These are phyloP conservation scores for Vigna mungo DNA, from an alignment of 306 rosid species.

Conservation along the genomic window DNA sequence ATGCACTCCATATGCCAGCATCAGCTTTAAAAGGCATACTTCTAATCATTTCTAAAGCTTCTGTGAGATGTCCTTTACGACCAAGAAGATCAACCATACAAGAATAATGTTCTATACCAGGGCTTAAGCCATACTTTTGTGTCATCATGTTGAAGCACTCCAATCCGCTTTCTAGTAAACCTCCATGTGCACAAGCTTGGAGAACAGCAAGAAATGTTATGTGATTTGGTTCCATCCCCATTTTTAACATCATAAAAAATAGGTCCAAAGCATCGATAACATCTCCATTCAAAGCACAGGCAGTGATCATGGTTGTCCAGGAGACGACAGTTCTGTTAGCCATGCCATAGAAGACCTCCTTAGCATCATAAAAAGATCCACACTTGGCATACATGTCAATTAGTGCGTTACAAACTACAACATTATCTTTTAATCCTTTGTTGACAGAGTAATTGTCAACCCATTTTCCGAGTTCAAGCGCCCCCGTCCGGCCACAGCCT, in stretches of 20 bases:
- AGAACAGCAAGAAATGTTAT: conserved; percentile 74
- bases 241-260: conserved; percentile 56
- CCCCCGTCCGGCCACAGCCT: conserved; percentile 65
- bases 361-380: conserved; percentile 62
- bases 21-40: conserved; percentile 67
- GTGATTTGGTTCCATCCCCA: conserved; percentile 64
- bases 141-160: conserved; percentile 62
- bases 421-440: conserved; percentile 55
- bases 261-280: conserved; percentile 63
- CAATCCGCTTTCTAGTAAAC: conserved; percentile 69
- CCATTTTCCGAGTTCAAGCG: conserved; percentile 70
- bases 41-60: conserved; percentile 64
- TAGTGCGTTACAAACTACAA: conserved; percentile 69
- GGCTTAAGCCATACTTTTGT: conserved; percentile 48
- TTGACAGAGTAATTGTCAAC: conserved; percentile 52
- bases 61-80: conserved; percentile 59
- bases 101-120: conserved; percentile 75
- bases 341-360: conserved; percentile 53
- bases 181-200: conserved; percentile 81
- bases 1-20: conserved; percentile 71
- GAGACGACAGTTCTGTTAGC: conserved; percentile 64
- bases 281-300: conserved; percentile 73
- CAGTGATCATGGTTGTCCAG: conserved; percentile 73
- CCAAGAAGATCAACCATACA: conserved; percentile 73
- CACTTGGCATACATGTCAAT: conserved; percentile 84